These are phyloP conservation scores for Haematococcus lacustris DNA, from an alignment of 139 green algal species.

Conservation along the genomic window DNA sequence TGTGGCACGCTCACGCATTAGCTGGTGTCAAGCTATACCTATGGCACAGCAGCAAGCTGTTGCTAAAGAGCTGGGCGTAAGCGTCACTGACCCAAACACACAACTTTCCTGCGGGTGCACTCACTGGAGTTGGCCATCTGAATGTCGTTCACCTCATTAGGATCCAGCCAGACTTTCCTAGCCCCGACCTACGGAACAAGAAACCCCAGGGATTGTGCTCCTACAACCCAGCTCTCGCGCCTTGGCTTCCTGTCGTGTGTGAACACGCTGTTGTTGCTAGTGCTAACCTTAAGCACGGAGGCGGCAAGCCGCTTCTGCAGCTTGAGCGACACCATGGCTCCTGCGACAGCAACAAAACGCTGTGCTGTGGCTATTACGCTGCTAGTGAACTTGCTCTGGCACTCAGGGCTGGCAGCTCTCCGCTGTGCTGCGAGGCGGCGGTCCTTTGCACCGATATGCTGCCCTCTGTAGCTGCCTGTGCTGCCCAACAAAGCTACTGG, in stretches of 20 bases:
- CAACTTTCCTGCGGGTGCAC: too few relatives aligned
- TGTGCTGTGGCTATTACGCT: too few relatives aligned
- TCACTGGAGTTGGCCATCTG: conserved; percentile 99
- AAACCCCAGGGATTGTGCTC: background rate
- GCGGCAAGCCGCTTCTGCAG: conserved; percentile 98
- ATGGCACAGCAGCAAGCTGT: too few relatives aligned
- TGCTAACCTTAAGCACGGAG: conserved; percentile 83
- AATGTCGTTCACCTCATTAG: conserved; percentile 99
- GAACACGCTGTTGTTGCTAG: conserved; percentile 16
- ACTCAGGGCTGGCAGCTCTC: too few relatives aligned
- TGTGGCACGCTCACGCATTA: background rate
- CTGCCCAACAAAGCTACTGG: too few relatives aligned
- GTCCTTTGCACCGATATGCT: too few relatives aligned
- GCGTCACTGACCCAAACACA: too few relatives aligned
- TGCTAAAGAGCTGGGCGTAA: too few relatives aligned
- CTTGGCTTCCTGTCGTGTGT: background rate
- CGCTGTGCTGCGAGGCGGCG: too few relatives aligned
- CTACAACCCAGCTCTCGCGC: background rate
- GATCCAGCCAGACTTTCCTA: conserved; percentile 96
- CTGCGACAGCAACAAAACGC: too few relatives aligned
- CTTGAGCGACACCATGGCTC: conserved; percentile 94
- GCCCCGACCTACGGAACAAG: conserved; percentile 1
- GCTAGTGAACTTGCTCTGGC: too few relatives aligned
- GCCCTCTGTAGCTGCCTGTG: too few relatives aligned
- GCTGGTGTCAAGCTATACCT: background rate